Conservation (phyloP, 2,329 filamentous ascomycete species). For the Sphaerulina populicola region DNA sequence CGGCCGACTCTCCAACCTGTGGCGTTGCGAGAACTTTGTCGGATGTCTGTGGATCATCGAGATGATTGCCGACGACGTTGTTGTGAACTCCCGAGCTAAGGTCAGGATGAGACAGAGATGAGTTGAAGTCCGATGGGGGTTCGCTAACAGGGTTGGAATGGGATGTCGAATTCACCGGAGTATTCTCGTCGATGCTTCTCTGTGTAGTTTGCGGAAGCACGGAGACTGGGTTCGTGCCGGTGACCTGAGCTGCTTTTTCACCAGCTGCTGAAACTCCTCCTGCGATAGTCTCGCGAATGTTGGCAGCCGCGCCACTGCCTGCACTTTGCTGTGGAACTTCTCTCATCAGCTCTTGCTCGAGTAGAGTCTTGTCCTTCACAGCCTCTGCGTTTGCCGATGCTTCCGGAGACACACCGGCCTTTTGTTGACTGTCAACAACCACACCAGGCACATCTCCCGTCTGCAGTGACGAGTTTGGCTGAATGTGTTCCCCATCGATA, state of each 20-base stretch:
- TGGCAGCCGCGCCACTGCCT: constrained; percentile 1
- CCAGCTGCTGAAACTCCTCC: constrained; percentile 12
- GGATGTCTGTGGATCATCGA: neutral
- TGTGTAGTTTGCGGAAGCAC: constrained; percentile 5
- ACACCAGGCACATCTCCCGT: constrained; percentile 4
- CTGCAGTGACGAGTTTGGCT: constrained; percentile 21
- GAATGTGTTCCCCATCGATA: constrained; percentile 10
- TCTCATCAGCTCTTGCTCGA: constrained; percentile 37
- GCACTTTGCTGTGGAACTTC: constrained; percentile 32
- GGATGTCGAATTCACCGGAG: neutral
- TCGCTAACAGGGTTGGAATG: neutral
- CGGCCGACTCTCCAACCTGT: neutral
- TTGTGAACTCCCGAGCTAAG: constrained; percentile 8
- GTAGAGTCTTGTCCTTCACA: neutral
- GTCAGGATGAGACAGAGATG: neutral
- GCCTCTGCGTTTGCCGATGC: constrained; percentile 51
- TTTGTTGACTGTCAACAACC: neutral
- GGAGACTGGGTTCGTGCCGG: constrained; percentile 43
- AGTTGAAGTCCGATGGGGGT: neutral
- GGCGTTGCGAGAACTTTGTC: neutral
- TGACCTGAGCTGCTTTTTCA: constrained; percentile 32
- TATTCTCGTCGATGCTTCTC: constrained; percentile 25
- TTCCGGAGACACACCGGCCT: constrained; percentile 46
- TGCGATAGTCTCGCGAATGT: neutral
- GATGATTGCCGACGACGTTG: constrained; percentile 6